Base-by-base conservation (phyloP, 2,329 filamentous ascomycete species). In the Colletotrichum tropicale region DNA sequence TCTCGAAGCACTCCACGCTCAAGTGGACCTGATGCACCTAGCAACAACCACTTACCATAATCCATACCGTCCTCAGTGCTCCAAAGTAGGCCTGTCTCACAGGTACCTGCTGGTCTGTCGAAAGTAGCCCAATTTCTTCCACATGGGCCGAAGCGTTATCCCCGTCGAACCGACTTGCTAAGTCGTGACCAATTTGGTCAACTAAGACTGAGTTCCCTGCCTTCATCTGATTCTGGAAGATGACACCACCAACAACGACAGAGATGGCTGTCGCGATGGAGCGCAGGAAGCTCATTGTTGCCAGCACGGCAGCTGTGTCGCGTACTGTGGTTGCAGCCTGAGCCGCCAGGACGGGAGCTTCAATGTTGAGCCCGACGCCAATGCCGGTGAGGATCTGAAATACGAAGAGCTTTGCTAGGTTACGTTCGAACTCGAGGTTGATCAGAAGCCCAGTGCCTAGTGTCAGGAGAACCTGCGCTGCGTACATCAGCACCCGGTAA, bases 161-260 rank as follows among this genome's bases (percentile, higher is more conserved):
- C 43, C 43, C 43, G 6, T 48, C 43, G 6, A 48, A 48, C 1
- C n/a, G 43, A 21, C 43, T 48, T 48, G 43, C 43, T 7, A 48
- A 13, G 10, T 48, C 43, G 43, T 48, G 43, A 9, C 43, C 43
- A 13, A 48, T 48, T 6, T n/a, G 43, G 10, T 21, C n/a, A 7
- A 12, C n/a, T 12, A 48, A 13, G 10, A 3, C 43, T 21, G 43
- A 21, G n/a, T 48, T 48, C 10, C 43, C n/a, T 13, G 43, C 43
- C 43, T 48, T 85, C 92, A 95, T 94, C 77, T 89, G 85, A 81
- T 96, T 96, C 83, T 95, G 92, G 85, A 96, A 96, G 55, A 96
- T 89, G 52, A 95, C 93, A 8, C 93, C 92, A 32, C 94, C 94
- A 43, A 96, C 87, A 3, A 95, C 93, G 68, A 95, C 89, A 1